Evolutionary conservation across 2,329 filamentous ascomycete species (phyloP), one percentile per base, ranked within the genome.

Genomic region (Coleophoma cylindrospora): DNA sequence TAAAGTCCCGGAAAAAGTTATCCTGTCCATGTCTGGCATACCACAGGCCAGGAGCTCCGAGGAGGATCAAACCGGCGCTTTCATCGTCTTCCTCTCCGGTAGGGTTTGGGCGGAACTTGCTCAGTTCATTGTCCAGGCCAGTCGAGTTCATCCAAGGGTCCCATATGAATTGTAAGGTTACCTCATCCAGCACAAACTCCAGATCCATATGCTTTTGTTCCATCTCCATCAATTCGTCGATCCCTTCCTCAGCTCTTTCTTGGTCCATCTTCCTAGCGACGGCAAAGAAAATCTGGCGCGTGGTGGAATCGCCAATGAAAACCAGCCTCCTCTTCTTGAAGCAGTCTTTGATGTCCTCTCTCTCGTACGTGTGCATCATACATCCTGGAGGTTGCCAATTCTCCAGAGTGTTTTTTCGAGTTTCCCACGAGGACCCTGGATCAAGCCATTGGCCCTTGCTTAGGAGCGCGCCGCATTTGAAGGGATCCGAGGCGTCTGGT

Each of bases 361-460:
- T 60, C 9, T 72, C 70, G 64, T 84, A 84, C 48, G 75, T 67
- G 52, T 78, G 74, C 59, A 84, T 70, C 52, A 79, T 75, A 64
- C 83, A 86, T 22, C 78, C 78, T 19, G 72, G 71, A 4, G 81
- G 77, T 50, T 83, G 77, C 82, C 82, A 85, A 55, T 74, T 71
- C 34, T 69, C 65, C 56, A 73, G 76, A 38, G 58, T 50, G 7
- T 27, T 10, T 15, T 51, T 51, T 32, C 27, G 40, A 50, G 52
- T 52, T 56, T 53, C 56, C 61, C 59, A 51, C 61, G 57, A 37
- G 53, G 55, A 48, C 64, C 62, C 37, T 60, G 64, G 22, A 62
- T 64, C 58, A 61, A 60, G 54, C 79, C 81, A 84, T 54, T 69
- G 67, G 33, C 80, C 81, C 55, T 72, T 65, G 37, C 70, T 71